Percentiles rank a stretch among this genome's conserved stretches.
Conservation (phyloP, 106 monocot genomes). For the Posidonia australis region DNA sequence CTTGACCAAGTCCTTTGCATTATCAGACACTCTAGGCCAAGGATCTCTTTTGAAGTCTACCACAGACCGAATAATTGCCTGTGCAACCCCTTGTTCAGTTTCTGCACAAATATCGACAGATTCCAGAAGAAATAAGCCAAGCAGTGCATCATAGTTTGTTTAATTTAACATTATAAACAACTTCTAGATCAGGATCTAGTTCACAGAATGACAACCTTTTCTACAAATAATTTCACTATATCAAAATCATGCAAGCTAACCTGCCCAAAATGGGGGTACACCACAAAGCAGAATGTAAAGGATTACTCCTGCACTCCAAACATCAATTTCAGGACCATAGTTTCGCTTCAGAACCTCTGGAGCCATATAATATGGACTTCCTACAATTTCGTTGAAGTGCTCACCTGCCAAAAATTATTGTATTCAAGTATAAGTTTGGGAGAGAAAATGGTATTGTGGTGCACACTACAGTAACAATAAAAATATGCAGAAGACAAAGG, state of each 20-base stretch:
- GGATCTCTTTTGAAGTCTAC: slow-evolving; percentile 31
- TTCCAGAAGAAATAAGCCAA: neutral
- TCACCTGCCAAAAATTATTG: slow-evolving; percentile 9
- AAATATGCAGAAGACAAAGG: neutral
- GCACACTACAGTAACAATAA: neutral
- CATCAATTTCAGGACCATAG: slow-evolving; percentile 30
- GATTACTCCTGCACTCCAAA: slow-evolving; percentile 32
- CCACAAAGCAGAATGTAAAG: slow-evolving; percentile 28
- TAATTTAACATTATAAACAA: neutral
- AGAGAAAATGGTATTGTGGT: neutral
- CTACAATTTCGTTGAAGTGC: slow-evolving; percentile 24
- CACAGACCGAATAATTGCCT: slow-evolving; percentile 26
- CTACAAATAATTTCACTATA: neutral
- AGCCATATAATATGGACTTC: slow-evolving; percentile 31
- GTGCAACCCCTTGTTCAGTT: slow-evolving; percentile 24
- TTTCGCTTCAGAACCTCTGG: slow-evolving; percentile 30
- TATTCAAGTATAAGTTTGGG: neutral
- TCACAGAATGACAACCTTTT: neutral
- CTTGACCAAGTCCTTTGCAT: slow-evolving; percentile 23
- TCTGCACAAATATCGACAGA: slow-evolving; percentile 5
- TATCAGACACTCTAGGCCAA: slow-evolving; percentile 28
- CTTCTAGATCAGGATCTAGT: neutral
- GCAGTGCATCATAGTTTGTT: neutral
- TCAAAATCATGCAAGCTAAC: slow-evolving; percentile 3
- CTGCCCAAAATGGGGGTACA: slow-evolving; percentile 32